Percentiles rank a stretch among this genome's conserved stretches.
These are phyloP conservation scores for Salinomyces thailandicus DNA, from an alignment of 2,329 filamentous ascomycete species.

Conservation along the genomic window DNA sequence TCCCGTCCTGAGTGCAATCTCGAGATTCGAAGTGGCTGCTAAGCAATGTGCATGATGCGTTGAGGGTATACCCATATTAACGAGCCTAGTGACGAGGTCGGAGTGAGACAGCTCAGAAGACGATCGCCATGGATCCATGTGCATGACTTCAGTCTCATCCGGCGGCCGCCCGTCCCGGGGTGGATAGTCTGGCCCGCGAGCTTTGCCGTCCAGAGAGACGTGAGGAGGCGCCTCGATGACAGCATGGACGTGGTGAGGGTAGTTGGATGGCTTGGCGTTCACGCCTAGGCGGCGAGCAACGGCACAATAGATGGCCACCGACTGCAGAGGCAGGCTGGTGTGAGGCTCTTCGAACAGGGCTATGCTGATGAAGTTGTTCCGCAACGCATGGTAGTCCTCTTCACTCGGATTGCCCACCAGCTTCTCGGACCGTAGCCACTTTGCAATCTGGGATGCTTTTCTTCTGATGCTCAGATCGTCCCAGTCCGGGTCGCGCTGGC, in stretches of 20 bases:
- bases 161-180: not conserved
- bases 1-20: conserved; percentile 64
- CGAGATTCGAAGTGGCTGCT: conserved; percentile 50
- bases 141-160: conserved; percentile 44
- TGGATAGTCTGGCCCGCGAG: conserved; percentile 15
- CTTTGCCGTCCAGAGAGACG: conserved; percentile 29
- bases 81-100: conserved; percentile 50
- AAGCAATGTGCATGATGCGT: conserved; percentile 45
- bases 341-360: conserved; percentile 63
- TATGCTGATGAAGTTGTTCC: conserved; percentile 80
- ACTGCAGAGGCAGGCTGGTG: conserved; percentile 75
- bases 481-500: conserved; percentile 42
- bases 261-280: conserved; percentile 65
- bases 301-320: conserved; percentile 74
- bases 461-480: conserved; percentile 49
- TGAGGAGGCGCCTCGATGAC: conserved; percentile 53
- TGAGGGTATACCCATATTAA: conserved; percentile 33
- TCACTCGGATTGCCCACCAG: conserved; percentile 53
- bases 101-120: conserved; percentile 53
- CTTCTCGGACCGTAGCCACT: conserved; percentile 57
- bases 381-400: conserved; percentile 66
- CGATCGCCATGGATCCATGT: conserved; percentile 66
- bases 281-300: conserved; percentile 65
- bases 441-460: conserved; percentile 57
- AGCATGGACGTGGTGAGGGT: conserved; percentile 76